A percentile compares a stretch with the other conserved stretches of the same genome.
phyloP scores from a whole-genome alignment of 208 protist genomes.

The Leishmania guyanensis region DNA sequence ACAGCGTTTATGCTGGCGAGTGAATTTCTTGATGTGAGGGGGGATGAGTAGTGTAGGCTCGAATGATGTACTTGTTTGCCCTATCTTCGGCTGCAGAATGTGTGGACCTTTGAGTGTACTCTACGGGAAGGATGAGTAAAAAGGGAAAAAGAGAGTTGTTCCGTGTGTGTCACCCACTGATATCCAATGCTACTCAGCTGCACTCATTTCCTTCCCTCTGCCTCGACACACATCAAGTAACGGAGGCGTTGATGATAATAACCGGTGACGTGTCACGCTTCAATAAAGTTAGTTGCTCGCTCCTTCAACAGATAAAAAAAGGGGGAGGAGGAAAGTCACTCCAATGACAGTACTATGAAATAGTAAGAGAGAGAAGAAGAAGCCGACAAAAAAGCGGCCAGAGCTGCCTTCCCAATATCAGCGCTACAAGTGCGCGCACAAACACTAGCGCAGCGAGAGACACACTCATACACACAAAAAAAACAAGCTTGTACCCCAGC shows the following conservation, averaged over 20 bases:
- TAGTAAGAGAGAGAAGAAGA: slow-evolving; percentile 5
- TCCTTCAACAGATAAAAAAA: background rate
- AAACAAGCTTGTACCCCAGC: background rate
- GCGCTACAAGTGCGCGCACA: background rate
- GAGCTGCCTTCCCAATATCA: background rate
- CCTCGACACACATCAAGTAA: background rate
- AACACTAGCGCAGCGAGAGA: background rate
- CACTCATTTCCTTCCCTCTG: background rate
- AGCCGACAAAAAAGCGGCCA: slow-evolving; percentile 4
- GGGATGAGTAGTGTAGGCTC: background rate
- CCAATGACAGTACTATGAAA: background rate
- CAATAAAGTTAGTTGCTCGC: background rate
- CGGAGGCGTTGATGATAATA: background rate
- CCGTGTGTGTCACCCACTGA: background rate
- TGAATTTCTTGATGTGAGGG: background rate
- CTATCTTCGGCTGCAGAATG: background rate
- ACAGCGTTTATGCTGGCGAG: background rate
- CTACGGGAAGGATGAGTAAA: background rate
- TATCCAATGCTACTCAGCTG: background rate
- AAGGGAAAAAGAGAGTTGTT: background rate
- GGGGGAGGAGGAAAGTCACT: background rate
- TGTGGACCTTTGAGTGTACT: background rate
- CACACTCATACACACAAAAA: background rate
- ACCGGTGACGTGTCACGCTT: background rate
- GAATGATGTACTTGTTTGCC: background rate